Percentiles rank a stretch among this genome's conserved stretches.
Conservation (phyloP, 2,329 filamentous ascomycete genomes). For the Biscogniauxia marginata region DNA sequence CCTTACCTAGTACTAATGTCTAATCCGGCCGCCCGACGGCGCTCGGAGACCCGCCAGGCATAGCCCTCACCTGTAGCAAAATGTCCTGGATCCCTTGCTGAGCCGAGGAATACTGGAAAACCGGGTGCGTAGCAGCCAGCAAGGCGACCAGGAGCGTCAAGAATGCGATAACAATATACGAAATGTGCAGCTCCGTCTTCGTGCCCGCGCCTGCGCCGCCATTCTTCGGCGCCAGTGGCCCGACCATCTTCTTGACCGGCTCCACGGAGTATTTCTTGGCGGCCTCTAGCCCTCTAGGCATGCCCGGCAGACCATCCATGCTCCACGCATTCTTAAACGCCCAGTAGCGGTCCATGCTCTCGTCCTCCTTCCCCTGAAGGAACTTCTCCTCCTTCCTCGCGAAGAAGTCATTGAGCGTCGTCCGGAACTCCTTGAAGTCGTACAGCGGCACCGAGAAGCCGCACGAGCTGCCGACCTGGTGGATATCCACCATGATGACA, state of each 20-base stretch:
- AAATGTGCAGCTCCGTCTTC: conserved; percentile 7
- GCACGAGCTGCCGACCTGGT: conserved; percentile 40
- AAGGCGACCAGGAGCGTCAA: conserved; percentile 18
- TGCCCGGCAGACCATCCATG: conserved; percentile 39
- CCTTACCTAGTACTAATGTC: neutral
- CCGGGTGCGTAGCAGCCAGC: conserved; percentile 26
- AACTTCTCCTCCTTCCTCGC: conserved; percentile 32
- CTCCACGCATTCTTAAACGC: conserved; percentile 40
- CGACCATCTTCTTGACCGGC: conserved; percentile 42
- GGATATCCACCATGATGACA: conserved; percentile 38
- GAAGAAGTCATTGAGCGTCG: conserved; percentile 35
- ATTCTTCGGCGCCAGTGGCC: conserved; percentile 31
- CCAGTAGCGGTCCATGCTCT: conserved; percentile 41
- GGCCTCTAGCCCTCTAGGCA: conserved; percentile 33
- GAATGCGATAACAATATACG: conserved; percentile 16
- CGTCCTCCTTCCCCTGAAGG: conserved; percentile 33
- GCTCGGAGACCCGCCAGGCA: conserved; percentile 10
- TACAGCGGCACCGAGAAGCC: conserved; percentile 41
- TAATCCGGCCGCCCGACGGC: neutral
- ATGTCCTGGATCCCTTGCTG: conserved; percentile 22
- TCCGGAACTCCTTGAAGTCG: conserved; percentile 38
- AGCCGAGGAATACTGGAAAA: conserved; percentile 24
- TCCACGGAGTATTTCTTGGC: conserved; percentile 31
- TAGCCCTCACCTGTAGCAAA: conserved; percentile 16
- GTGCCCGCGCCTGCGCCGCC: conserved; percentile 7